Conservation (phyloP, 1,139 yeast genomes). For the Blastobotrys buckinghamii region DNA sequence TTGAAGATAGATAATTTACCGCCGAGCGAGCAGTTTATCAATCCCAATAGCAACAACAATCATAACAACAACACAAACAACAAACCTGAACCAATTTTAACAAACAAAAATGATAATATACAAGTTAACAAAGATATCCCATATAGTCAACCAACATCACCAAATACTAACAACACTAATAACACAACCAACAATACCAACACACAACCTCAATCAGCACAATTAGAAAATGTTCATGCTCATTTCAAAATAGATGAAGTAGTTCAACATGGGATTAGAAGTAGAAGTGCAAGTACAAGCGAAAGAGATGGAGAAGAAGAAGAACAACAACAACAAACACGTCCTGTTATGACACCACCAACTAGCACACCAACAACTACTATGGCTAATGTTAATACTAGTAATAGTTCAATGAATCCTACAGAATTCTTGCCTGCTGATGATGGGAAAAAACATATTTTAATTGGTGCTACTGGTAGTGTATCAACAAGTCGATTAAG, state of each 20-base stretch:
- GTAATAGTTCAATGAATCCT: neutral
- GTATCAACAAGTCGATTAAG: conserved; percentile 72
- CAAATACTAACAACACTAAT: neutral
- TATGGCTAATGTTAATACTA: no score
- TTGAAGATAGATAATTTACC: conserved; percentile 10
- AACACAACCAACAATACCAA: conserved; percentile 42
- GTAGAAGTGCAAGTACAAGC: conserved; percentile 1
- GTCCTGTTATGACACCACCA: no score
- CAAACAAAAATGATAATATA: neutral
- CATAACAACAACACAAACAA: neutral
- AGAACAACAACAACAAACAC: neutral
- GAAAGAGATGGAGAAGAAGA: neutral
- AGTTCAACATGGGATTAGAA: conserved; percentile 44
- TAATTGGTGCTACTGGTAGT: conserved; percentile 89
- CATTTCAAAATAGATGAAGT: conserved; percentile 75
- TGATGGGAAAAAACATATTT: conserved; percentile 82
- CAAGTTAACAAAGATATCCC: neutral
- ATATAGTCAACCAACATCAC: neutral
- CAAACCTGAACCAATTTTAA: neutral
- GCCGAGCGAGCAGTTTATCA: conserved; percentile 7
- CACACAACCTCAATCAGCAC: no score
- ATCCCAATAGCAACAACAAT: neutral
- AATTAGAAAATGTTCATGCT: conserved; percentile 62
- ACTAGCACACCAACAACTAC: neutral
- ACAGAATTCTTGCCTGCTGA: conserved; percentile 62